Base-by-base conservation (phyloP, 208 protist species). In the Spironucleus salmonicida region DNA sequence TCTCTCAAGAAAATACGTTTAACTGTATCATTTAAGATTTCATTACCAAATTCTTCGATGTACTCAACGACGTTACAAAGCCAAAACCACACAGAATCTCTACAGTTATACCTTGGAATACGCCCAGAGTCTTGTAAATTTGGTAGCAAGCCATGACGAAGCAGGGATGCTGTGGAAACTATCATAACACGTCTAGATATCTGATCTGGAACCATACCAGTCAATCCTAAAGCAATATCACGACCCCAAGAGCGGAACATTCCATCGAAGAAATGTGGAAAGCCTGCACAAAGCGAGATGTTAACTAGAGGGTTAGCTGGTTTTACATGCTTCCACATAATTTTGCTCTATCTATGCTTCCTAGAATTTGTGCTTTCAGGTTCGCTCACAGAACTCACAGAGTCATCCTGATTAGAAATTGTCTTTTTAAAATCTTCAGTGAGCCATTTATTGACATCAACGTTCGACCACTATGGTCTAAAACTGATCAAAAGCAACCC, bases 71-170 rank as follows among this genome's bases (percentile, higher is more conserved):
- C n/a, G 0, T 62, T 23, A 27, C 79, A 66, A 1, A 89, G 32
- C 62, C 67, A 89, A 69, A 81, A 91, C 88, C 88, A 91, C 27
- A 78, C 75, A 1, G 85, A 82, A 75, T 91, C 88, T 42, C 88
- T 74, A 2, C 75, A 59, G 68, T 90, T 91, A 64, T 86, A 91
- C 26, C 87, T 45, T 19, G 84, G 64, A 27, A 75, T 80, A 0
- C 62, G 0, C 15, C 87, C 82, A 49, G 59, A 59, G 80, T 89
- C 85, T 15, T 89, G 61, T 39, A 91, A 75, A 75, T 91, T 91
- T 1, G 88, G 88, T 30, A 91, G 83, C 0, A 91, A 59, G 29
- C 88, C 88, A 66, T 89, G 87, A 19, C 86, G 53, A 2, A 81
- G 15, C 19, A 74, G 32, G 15, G n/a, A 13, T 11, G 59, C 81